Conservation (phyloP, 2,329 filamentous ascomycete genomes). For the Waltergamsia citrina region DNA sequence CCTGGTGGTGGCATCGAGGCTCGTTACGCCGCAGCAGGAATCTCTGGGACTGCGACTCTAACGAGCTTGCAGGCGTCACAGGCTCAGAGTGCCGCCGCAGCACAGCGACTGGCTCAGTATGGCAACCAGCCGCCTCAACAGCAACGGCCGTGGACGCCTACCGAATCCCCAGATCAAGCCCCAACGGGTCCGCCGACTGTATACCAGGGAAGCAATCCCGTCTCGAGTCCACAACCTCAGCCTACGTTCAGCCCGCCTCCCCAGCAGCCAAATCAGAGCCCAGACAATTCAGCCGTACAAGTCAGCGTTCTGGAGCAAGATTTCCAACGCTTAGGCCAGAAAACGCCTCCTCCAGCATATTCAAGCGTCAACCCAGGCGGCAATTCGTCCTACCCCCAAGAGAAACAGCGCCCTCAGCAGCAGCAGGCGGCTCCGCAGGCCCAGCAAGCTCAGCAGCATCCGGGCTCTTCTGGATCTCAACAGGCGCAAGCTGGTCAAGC, state of each 20-base stretch:
- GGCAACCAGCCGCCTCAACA: constrained; percentile 27
- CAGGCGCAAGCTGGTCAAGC: constrained; percentile 10
- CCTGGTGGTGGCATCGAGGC: constrained; percentile 79
- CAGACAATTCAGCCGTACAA: constrained; percentile 32
- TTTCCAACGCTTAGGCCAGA: constrained; percentile 71
- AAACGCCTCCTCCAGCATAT: constrained; percentile 91
- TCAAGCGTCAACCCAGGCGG: constrained; percentile 58
- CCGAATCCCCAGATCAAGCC: constrained; percentile 76
- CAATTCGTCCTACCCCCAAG: constrained; percentile 60
- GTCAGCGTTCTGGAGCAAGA: constrained; percentile 76
- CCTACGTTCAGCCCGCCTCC: constrained; percentile 31
- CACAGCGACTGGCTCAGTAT: constrained; percentile 76
- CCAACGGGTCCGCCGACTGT: constrained; percentile 85
- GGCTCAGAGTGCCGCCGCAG: constrained; percentile 65
- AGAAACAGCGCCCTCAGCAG: constrained; percentile 56
- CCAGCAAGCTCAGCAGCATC: constrained; percentile 9
- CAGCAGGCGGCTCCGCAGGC: constrained; percentile 5
- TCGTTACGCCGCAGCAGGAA: constrained; percentile 83
- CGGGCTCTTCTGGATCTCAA: constrained; percentile 13
- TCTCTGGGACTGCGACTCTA: constrained; percentile 75
- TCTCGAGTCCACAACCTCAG: constrained; percentile 39
- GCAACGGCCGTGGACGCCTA: constrained; percentile 81
- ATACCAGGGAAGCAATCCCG: constrained; percentile 76
- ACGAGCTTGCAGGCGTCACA: constrained; percentile 58
- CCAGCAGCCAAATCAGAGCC: constrained; percentile 22